Conservation (phyloP, 257 asterid species). For the Jacaranda mimosifolia region DNA sequence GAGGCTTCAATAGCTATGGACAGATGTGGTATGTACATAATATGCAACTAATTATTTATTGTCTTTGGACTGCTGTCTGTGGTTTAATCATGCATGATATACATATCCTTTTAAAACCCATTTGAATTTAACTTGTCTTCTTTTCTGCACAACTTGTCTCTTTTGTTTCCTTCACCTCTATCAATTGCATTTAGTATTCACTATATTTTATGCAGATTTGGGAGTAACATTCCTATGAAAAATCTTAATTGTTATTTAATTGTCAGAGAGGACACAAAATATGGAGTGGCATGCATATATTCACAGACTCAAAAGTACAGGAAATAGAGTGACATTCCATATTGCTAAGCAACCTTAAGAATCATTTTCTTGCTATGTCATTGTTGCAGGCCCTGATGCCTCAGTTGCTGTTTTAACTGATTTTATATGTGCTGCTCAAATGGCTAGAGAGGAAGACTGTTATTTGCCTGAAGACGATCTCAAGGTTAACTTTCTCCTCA, state of each 20-base stretch:
- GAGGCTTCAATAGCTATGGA: slow-evolving; percentile 67
- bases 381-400: slow-evolving; percentile 70
- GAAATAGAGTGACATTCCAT: neutral
- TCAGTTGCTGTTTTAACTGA: slow-evolving; percentile 62
- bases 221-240: neutral
- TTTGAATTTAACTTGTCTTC: neutral
- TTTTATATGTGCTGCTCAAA: slow-evolving; percentile 81
- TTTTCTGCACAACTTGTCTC: neutral
- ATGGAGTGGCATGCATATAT: neutral
- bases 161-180: neutral
- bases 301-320: neutral
- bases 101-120: slow-evolving; percentile 1
- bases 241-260: neutral
- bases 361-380: slow-evolving; percentile 34
- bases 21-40: slow-evolving; percentile 60
- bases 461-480: slow-evolving; percentile 54
- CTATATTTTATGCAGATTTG: neutral
- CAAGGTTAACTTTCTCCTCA: slow-evolving; percentile 59
- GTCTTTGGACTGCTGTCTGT: slow-evolving; percentile 4
- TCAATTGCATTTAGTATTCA: neutral
- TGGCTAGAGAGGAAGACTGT: slow-evolving; percentile 68
- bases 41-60: slow-evolving; percentile 1
- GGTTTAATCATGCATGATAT: neutral
- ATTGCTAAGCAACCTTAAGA: neutral
- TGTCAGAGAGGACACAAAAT: neutral